Base-by-base conservation (phyloP, 2,329 filamentous ascomycete genomes). In the Coniosporium tulheliwenetii region DNA sequence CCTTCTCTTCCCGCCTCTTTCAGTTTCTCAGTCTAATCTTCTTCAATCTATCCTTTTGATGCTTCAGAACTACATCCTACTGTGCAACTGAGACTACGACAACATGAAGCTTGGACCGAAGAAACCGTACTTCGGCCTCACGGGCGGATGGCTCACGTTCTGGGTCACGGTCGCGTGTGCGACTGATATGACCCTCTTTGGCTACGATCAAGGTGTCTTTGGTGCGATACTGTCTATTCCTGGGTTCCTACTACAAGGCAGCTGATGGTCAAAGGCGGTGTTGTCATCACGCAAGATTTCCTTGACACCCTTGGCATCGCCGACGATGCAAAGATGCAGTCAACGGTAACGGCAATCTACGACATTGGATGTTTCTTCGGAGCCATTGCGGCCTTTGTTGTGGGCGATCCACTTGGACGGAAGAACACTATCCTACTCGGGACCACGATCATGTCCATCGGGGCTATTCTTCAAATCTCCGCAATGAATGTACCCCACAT, bases 331-430 rank as follows among this genome's bases (percentile, higher is more conserved):
- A 62, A 55, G 39, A 55, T 54, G 40, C 46, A 64, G 46, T 51
- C 58, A n/a, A 72, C 69, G 0, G 67, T 74, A 9, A 72, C 69
- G 1, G 71, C 71, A 2, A 68, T 75, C 41, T 75, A 76, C 51
- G 70, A 76, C 45, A 61, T 77, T 30, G 73, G 73, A 8, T 77
- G 73, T 50, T 76, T 77, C 52, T 56, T 76, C 36, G 75, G 74
- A 12, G 72, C 64, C 2, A 56, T 72, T 29, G 48, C 64, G 2
- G 62, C 66, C n/a, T 67, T 74, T 40, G 50, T 58, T 10, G 50
- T 67, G 19, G 69, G 69, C 14, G 69, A 73, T 35, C 51, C 47
- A 2, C 53, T 71, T 1, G 69, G 70, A 2, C 55, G 70, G 19
- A 67, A 66, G 44, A 66, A 63, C 41, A 62, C 59, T 16, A 59